phyloP scores from a whole-genome alignment of 495 filamentous ascomycete species.

The Friedmanniomyces simplex region DNA sequence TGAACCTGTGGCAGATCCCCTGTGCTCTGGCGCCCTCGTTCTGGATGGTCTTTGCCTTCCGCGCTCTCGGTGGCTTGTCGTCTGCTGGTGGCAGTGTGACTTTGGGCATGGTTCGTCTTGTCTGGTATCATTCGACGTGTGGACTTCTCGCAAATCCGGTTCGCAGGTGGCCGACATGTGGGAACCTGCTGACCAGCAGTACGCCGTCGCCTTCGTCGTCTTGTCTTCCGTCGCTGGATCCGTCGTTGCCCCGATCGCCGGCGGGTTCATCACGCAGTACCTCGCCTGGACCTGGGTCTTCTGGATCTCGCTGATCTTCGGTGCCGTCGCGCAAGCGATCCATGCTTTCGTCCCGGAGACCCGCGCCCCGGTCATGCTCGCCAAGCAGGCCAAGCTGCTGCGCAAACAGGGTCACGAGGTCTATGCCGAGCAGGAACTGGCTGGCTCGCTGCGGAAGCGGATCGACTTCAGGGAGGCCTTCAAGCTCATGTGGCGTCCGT shows the following conservation, averaged over 20 bases:
- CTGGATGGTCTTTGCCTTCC: conserved; percentile 52
- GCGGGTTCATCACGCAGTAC: conserved; percentile 60
- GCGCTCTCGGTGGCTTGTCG: conserved; percentile 59
- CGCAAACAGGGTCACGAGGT: conserved; percentile 43
- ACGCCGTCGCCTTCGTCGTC: conserved; percentile 63
- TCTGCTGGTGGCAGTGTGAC: conserved; percentile 73
- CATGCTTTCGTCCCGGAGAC: conserved; percentile 61
- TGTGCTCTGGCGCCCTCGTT: conserved; percentile 62
- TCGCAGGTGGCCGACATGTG: conserved; percentile 57
- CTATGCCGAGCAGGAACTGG: conserved; percentile 26
- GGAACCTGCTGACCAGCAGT: conserved; percentile 62
- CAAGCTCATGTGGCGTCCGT: conserved; percentile 17
- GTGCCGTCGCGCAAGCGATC: conserved; percentile 51
- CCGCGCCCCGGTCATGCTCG: conserved; percentile 52
- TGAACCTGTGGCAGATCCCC: conserved; percentile 70
- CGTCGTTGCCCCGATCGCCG: conserved; percentile 65
- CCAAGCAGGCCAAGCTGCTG: conserved; percentile 55
- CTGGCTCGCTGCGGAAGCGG: conserved; percentile 61
- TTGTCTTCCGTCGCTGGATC: conserved; percentile 67
- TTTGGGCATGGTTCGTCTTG: conserved; percentile 50
- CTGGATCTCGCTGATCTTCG: conserved; percentile 71
- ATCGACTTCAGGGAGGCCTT: conserved; percentile 24
- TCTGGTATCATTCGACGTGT: not conserved
- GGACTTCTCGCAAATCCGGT: not conserved
- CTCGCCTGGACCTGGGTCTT: conserved; percentile 51